A percentile compares a stretch with the other conserved stretches of the same genome.
Evolutionary conservation across 2,329 filamentous ascomycete species (phyloP).

Genomic region (Exophiala alcalophila): DNA sequence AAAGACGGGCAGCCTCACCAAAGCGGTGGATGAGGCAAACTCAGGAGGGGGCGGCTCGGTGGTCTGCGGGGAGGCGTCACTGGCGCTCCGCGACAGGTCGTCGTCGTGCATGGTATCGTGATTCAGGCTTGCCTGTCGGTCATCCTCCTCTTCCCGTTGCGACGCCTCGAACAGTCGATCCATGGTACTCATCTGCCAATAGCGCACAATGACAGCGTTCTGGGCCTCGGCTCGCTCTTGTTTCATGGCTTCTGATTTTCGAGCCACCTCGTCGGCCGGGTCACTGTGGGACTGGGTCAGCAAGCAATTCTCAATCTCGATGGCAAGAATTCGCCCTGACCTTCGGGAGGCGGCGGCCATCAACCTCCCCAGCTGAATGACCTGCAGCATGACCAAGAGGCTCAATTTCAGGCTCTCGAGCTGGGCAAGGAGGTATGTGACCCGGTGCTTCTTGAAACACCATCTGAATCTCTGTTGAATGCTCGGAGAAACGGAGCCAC

Average conservation of each 20-base stretch:
- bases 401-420: slow-evolving; percentile 43
- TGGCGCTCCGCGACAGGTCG: slow-evolving; percentile 12
- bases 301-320: neutral
- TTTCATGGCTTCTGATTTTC: slow-evolving; percentile 35
- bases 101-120: slow-evolving; percentile 22
- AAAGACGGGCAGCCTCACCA: slow-evolving; percentile 33
- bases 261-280: slow-evolving; percentile 24
- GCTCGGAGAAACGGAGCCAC: slow-evolving; percentile 31
- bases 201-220: slow-evolving; percentile 45
- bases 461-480: slow-evolving; percentile 39
- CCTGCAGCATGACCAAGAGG: slow-evolving; percentile 39
- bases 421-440: slow-evolving; percentile 42
- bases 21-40: slow-evolving; percentile 22
- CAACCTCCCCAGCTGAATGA: slow-evolving; percentile 39
- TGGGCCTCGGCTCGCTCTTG: slow-evolving; percentile 44
- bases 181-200: slow-evolving; percentile 41
- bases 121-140: slow-evolving; percentile 28
- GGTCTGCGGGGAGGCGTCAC: slow-evolving; percentile 6
- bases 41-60: slow-evolving; percentile 17
- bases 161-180: slow-evolving; percentile 39
- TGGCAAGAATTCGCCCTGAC: slow-evolving; percentile 15
- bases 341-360: slow-evolving; percentile 32
- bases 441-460: slow-evolving; percentile 43
- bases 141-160: slow-evolving; percentile 36
- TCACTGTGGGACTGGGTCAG: slow-evolving; percentile 16